A percentile compares a stretch with the other conserved stretches of the same genome.
These are phyloP conservation scores for Aspergillus cejpii DNA, from an alignment of 2,329 filamentous ascomycete genomes.

Conservation along the genomic window DNA sequence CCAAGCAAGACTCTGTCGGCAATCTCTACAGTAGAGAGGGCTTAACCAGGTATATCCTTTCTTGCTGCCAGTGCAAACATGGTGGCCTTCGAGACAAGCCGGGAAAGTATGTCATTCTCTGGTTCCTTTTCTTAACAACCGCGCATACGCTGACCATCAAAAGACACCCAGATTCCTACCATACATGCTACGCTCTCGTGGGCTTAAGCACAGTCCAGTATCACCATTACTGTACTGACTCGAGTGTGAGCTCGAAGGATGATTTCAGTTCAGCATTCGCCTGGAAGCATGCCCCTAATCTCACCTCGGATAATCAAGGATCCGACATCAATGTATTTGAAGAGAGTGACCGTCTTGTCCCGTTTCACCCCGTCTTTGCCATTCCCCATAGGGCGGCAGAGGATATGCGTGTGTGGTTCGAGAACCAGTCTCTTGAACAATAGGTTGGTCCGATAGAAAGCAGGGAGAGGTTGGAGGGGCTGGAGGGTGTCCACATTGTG, in stretches of 20 bases:
- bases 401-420: slow-evolving; percentile 59
- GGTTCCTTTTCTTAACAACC: neutral
- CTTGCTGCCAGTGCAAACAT: slow-evolving; percentile 70
- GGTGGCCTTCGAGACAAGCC: slow-evolving; percentile 93
- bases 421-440: slow-evolving; percentile 25
- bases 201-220: slow-evolving; percentile 80
- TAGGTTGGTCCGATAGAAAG: slow-evolving; percentile 6
- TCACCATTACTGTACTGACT: slow-evolving; percentile 44
- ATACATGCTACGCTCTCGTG: slow-evolving; percentile 84
- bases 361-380: slow-evolving; percentile 78
- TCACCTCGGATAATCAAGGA: slow-evolving; percentile 44
- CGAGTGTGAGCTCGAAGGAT: slow-evolving; percentile 26
- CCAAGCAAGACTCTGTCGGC: slow-evolving; percentile 21
- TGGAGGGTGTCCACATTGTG: too few relatives aligned
- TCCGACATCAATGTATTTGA: slow-evolving; percentile 59
- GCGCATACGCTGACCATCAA: slow-evolving; percentile 17
- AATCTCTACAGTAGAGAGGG: slow-evolving; percentile 72
- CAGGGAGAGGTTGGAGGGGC: neutral
- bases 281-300: slow-evolving; percentile 36
- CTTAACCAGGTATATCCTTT: slow-evolving; percentile 79
- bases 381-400: slow-evolving; percentile 66
- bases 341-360: slow-evolving; percentile 60
- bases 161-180: slow-evolving; percentile 77
- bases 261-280: slow-evolving; percentile 35
- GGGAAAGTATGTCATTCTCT: slow-evolving; percentile 58